Percentiles rank a stretch among this genome's conserved stretches.
These are phyloP conservation scores for Globisporangium carolinianum DNA, from an alignment of 352 stramenopile genomes.

Conservation along the genomic window DNA sequence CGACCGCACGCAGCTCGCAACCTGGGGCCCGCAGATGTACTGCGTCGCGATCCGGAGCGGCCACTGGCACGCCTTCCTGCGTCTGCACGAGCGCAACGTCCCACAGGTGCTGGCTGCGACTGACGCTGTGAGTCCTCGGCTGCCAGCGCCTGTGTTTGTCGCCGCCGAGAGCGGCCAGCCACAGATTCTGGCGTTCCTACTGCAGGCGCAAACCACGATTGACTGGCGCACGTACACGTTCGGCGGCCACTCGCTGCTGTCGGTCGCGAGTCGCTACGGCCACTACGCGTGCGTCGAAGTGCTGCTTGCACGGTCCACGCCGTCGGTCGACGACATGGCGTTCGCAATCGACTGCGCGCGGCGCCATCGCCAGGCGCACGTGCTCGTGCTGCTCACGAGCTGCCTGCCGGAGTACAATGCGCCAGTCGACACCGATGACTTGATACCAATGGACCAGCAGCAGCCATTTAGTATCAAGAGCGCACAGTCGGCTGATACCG, in stretches of 20 bases:
- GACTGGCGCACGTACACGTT: constrained; percentile 42
- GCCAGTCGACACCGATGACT: constrained; percentile 15
- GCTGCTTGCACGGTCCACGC: constrained; percentile 29
- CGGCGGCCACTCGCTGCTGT: constrained; percentile 53
- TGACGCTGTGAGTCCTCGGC: neutral
- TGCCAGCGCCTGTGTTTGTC: constrained; percentile 52
- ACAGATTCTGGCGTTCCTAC: constrained; percentile 44
- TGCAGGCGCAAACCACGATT: constrained; percentile 13
- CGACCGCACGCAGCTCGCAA: constrained; percentile 26
- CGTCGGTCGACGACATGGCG: constrained; percentile 26
- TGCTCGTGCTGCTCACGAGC: constrained; percentile 65
- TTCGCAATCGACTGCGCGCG: constrained; percentile 43
- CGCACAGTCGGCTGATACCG: neutral
- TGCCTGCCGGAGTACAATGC: constrained; percentile 45
- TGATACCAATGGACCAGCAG: constrained; percentile 5
- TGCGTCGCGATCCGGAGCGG: constrained; percentile 49
- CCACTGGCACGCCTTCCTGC: constrained; percentile 58
- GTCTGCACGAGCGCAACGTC: constrained; percentile 35
- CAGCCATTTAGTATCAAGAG: constrained; percentile 1
- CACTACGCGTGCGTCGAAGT: constrained; percentile 68
- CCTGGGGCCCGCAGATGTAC: constrained; percentile 64
- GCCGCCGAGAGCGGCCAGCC: constrained; percentile 46
- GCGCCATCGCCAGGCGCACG: constrained; percentile 47
- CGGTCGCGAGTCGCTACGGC: constrained; percentile 50
- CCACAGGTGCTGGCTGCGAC: constrained; percentile 7